A percentile compares a stretch with the other conserved stretches of the same genome.
These are phyloP conservation scores for Rhypophila decipiens DNA, from an alignment of 495 filamentous ascomycete species.

Conservation along the genomic window DNA sequence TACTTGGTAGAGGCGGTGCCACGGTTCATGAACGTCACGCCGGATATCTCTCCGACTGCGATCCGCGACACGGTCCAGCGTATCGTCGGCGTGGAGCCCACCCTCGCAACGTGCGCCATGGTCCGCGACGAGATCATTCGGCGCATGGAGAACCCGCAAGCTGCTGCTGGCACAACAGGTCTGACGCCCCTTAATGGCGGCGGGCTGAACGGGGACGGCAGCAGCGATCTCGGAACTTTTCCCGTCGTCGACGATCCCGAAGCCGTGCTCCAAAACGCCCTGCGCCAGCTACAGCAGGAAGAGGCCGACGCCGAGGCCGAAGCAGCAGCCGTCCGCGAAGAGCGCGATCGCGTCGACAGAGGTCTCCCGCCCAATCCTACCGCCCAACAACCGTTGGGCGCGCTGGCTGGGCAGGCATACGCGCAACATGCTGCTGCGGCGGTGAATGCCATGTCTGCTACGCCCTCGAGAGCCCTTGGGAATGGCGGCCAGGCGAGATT, in stretches of 20 bases:
- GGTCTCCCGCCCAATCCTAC: constrained; percentile 31
- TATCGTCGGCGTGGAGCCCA: constrained; percentile 40
- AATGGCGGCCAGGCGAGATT: constrained; percentile 7
- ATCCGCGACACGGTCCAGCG: constrained; percentile 41
- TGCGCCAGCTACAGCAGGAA: constrained; percentile 41
- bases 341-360: constrained; percentile 38
- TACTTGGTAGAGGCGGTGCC: constrained; percentile 44
- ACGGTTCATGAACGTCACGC: constrained; percentile 40
- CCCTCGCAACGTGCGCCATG: constrained; percentile 40
- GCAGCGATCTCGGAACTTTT: constrained; percentile 7
- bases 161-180: background rate
- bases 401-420: constrained; percentile 23
- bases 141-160: constrained; percentile 28
- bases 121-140: constrained; percentile 45
- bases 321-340: constrained; percentile 36
- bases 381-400: no score
- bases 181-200: background rate
- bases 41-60: constrained; percentile 39
- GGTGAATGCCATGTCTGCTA: constrained; percentile 19
- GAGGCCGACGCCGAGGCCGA: constrained; percentile 44
- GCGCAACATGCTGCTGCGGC: constrained; percentile 26
- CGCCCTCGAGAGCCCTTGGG: constrained; percentile 4
- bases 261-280: constrained; percentile 43
- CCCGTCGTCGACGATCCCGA: constrained; percentile 42
- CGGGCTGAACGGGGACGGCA: constrained; percentile 12